Evolutionary conservation across 108 stramenopile genomes (phyloP), one percentile per base, ranked within the genome.

Genomic region (Pseudonitzschia delicatissima): DNA sequence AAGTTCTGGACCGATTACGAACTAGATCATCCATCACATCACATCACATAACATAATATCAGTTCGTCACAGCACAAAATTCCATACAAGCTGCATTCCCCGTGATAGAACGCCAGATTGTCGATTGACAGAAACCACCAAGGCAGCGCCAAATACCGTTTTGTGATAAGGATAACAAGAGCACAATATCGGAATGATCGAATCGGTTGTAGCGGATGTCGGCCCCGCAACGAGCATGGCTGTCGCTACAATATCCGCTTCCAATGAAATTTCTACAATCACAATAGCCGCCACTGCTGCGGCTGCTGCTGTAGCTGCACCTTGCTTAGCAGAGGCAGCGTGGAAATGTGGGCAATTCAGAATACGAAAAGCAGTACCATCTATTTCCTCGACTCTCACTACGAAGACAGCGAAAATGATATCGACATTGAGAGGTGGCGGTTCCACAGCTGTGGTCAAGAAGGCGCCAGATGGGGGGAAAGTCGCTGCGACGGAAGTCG

Each of bases 11-110:
- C n/a, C n/a, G n/a, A n/a, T n/a, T n/a, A n/a, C n/a, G n/a, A n/a
- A n/a, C n/a, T n/a, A n/a, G n/a, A 48, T 48, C 47, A 48, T 23
- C 47, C 47, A 48, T 48, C 47, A 48, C 47, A 48, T 48, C 47
- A 48, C 20, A 48, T 48, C n/a, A 48, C n/a, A n/a, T n/a, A n/a
- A n/a, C n/a, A n/a, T n/a, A n/a, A n/a, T n/a, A n/a, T n/a, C n/a
- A n/a, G n/a, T n/a, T n/a, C n/a, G n/a, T n/a, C n/a, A n/a, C n/a
- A n/a, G n/a, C n/a, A n/a, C n/a, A n/a, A n/a, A n/a, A n/a, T n/a
- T n/a, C n/a, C n/a, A n/a, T n/a, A n/a, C n/a, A n/a, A n/a, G n/a
- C n/a, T n/a, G n/a, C n/a, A n/a, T n/a, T n/a, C n/a, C n/a, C n/a
- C n/a, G n/a, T n/a, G n/a, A n/a, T n/a, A n/a, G n/a, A n/a, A n/a